A percentile compares a stretch with the other conserved stretches of the same genome.
These are phyloP conservation scores for Entomophthora muscae DNA, from an alignment of 371 early-diverging fungal species.

Conservation along the genomic window DNA sequence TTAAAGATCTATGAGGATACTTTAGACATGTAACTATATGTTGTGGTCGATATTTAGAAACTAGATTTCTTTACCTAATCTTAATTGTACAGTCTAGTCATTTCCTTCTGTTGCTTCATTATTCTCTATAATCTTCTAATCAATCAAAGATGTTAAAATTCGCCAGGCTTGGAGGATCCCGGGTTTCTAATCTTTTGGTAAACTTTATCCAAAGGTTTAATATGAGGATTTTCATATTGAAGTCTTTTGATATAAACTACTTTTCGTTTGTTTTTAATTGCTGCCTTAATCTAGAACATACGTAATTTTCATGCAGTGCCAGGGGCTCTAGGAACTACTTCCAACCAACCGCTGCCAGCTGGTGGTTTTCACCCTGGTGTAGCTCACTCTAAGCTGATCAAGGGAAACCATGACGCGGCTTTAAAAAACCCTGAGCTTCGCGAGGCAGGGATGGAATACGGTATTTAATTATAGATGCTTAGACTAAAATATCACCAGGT, in stretches of 20 bases:
- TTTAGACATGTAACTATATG: too few species aligned
- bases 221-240: too few species aligned
- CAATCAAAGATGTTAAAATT: neutral
- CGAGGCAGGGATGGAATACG: constrained; percentile 19
- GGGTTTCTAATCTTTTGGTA: neutral
- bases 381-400: constrained; percentile 49
- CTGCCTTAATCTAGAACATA: neutral
- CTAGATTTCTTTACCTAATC: too few species aligned
- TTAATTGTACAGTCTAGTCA: too few species aligned
- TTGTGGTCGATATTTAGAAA: too few species aligned
- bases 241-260: too few species aligned
- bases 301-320: constrained; percentile 14
- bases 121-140: too few species aligned
- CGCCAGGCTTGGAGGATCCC: neutral
- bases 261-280: neutral
- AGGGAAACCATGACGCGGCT: constrained; percentile 44
- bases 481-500: neutral
- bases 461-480: constrained; percentile 3
- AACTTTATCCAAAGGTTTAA: too few species aligned
- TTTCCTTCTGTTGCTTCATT: too few species aligned
- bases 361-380: constrained; percentile 74
- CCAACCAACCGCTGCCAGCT: constrained; percentile 35
- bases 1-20: too few species aligned
- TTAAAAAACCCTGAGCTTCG: constrained; percentile 59
- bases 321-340: constrained; percentile 13